Percentiles rank a stretch among this genome's conserved stretches.
Evolutionary conservation across 208 protist genomes (phyloP).

Genomic region (Angomonas desouzai): DNA sequence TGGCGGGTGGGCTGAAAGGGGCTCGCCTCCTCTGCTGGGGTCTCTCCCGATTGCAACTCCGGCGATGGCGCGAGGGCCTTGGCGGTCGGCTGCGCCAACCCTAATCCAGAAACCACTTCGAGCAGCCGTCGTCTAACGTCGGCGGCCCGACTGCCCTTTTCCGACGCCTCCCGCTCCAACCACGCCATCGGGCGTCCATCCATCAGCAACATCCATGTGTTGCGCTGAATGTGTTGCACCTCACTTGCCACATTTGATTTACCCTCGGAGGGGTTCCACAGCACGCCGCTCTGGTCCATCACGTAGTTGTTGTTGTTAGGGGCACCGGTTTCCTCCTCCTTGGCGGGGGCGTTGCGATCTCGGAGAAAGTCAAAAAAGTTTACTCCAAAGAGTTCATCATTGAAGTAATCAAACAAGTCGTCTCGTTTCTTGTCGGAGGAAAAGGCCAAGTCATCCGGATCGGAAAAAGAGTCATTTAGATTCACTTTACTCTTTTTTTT

Average conservation of each 20-base stretch:
- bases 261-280: not conserved
- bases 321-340: slow-evolving; percentile 1
- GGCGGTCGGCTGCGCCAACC: not conserved
- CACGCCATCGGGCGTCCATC: slow-evolving; percentile 78
- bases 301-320: not conserved
- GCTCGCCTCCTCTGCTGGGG: not conserved
- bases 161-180: slow-evolving; percentile 71
- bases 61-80: too few species aligned
- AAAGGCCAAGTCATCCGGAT: not conserved
- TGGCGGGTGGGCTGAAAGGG: not conserved
- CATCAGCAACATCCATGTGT: slow-evolving; percentile 83
- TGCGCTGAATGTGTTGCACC: slow-evolving; percentile 56
- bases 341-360: not conserved
- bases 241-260: slow-evolving; percentile 9
- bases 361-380: slow-evolving; percentile 13
- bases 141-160: slow-evolving; percentile 56
- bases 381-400: slow-evolving; percentile 9
- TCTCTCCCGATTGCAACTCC: too few species aligned
- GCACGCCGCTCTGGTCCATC: not conserved
- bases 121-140: slow-evolving; percentile 68
- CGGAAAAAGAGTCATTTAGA: not conserved
- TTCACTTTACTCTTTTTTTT: not conserved
- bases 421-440: not conserved
- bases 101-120: slow-evolving; percentile 42
- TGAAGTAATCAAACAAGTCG: slow-evolving; percentile 7